phyloP scores from a whole-genome alignment of 177 flowering plant species.

The Vitis hybrid region DNA sequence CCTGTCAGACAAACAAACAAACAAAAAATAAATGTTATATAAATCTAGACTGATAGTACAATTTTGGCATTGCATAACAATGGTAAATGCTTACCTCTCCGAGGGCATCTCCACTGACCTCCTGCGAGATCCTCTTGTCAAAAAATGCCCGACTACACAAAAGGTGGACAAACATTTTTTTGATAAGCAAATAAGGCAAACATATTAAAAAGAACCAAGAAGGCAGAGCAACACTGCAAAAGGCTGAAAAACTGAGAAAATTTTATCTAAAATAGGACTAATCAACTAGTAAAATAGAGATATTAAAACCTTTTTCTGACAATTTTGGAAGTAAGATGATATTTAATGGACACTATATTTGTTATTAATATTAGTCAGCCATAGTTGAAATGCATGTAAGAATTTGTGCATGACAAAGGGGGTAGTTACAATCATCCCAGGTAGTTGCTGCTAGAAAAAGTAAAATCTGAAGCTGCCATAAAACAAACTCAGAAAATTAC shows the following conservation, averaged over 20 bases:
- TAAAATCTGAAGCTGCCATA: no score
- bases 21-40: neutral
- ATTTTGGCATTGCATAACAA: neutral
- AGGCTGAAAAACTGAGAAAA: neutral
- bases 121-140: slow-evolving; percentile 39
- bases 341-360: no score
- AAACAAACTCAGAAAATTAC: no score
- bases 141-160: slow-evolving; percentile 28
- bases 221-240: neutral
- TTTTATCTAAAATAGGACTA: no score
- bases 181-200: neutral
- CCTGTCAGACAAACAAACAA: slow-evolving; percentile 9
- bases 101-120: slow-evolving; percentile 36
- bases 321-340: no score
- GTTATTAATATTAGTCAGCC: no score
- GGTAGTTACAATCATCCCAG: no score
- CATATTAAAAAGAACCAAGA: neutral
- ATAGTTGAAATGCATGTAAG: no score
- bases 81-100: slow-evolving; percentile 22
- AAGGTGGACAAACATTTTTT: neutral
- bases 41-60: neutral
- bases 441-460: no score
- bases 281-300: no score
- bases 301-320: no score
- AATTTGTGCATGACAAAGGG: no score